Evolutionary conservation across 2,329 filamentous ascomycete species (phyloP).

Genomic region (Didymosphaeria variabile): DNA sequence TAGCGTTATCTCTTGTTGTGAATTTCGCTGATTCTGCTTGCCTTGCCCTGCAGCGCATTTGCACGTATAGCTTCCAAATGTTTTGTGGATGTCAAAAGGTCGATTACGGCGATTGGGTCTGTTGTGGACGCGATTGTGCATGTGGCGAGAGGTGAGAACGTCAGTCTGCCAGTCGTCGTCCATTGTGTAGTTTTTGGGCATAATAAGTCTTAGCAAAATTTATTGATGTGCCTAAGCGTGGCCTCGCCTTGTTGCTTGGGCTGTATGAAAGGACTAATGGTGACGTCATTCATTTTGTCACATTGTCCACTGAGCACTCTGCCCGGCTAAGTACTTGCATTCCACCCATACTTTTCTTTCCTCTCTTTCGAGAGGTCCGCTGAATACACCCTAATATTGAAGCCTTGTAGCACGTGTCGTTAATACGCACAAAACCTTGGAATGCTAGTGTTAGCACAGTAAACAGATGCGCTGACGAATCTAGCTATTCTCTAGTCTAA

Average conservation of each 20-base stretch:
- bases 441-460: no score
- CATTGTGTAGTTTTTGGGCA: not conserved
- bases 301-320: no score
- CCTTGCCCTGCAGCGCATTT: constrained; percentile 34
- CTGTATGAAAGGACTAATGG: not conserved
- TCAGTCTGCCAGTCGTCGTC: constrained; percentile 37
- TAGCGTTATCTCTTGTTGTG: constrained; percentile 21
- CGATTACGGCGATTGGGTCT: constrained; percentile 24
- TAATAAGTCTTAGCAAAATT: not conserved
- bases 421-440: no score
- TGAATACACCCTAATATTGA: no score
- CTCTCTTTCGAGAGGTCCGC: not conserved
- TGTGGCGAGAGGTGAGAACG: constrained; percentile 34
- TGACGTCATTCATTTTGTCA: not conserved
- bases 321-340: no score
- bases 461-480: no score
- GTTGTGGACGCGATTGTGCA: constrained; percentile 33
- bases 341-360: not conserved
- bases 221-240: not conserved
- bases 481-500: not conserved
- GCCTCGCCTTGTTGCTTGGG: not conserved
- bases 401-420: no score
- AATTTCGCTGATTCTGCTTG: not conserved
- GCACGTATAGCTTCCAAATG: constrained; percentile 33
- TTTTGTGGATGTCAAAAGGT: constrained; percentile 34